phyloP scores from a whole-genome alignment of 305 asterid species.

The Fraxinus floribunda region DNA sequence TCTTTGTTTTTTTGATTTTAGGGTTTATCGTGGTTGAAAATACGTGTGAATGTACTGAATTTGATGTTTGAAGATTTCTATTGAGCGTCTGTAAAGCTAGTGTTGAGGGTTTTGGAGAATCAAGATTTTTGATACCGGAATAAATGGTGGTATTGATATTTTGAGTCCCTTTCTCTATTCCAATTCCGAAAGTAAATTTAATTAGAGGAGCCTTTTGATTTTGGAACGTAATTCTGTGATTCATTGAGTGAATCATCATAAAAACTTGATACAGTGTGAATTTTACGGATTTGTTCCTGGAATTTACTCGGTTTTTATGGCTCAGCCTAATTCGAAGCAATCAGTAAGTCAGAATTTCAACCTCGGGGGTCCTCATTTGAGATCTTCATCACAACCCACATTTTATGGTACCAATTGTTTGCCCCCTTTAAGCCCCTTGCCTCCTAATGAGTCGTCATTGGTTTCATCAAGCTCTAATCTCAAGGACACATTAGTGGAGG shows the following conservation, averaged over 20 bases:
- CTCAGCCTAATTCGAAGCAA: constrained; percentile 63
- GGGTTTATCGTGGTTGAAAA: not conserved
- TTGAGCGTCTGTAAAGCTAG: constrained; percentile 1
- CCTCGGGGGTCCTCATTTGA: constrained; percentile 44
- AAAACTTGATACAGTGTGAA: not conserved
- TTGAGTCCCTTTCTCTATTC: constrained; percentile 11
- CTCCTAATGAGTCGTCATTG: constrained; percentile 52
- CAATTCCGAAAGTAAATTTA: constrained; percentile 5
- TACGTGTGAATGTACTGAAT: constrained; percentile 20
- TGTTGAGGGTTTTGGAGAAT: constrained; percentile 16
- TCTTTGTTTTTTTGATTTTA: not conserved
- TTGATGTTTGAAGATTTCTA: constrained; percentile 24
- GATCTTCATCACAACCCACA: constrained; percentile 62
- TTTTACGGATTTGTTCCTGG: not conserved
- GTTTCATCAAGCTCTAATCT: constrained; percentile 49
- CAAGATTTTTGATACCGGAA: constrained; percentile 17
- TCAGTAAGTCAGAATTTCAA: constrained; percentile 34
- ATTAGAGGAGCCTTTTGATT: not conserved
- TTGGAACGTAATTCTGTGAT: not conserved
- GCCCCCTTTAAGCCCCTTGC: constrained; percentile 76
- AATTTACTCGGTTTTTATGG: constrained; percentile 42
- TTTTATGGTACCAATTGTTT: constrained; percentile 49
- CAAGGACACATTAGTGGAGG: constrained; percentile 58
- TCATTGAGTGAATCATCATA: not conserved
- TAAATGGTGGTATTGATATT: not conserved